phyloP scores from a whole-genome alignment of 768 basidiomycete species.

The Tubosaeta sp. region DNA sequence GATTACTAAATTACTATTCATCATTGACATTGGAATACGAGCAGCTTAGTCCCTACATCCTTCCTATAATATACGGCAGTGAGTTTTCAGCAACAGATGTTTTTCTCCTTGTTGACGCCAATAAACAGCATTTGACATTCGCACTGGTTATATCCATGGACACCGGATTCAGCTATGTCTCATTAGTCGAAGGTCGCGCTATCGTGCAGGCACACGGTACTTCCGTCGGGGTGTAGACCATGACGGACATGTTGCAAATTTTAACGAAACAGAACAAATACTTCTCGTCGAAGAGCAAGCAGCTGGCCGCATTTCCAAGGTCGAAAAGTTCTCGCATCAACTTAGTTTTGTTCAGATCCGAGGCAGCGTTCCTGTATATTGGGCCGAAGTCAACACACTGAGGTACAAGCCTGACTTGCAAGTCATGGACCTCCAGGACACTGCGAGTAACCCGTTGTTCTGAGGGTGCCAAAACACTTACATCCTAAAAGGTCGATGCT shows the following conservation, averaged over 20 bases:
- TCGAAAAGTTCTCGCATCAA: constrained; percentile 52
- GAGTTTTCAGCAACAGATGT: constrained; percentile 33
- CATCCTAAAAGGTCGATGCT: constrained; percentile 52
- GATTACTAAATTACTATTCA: neutral
- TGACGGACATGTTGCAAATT: constrained; percentile 90
- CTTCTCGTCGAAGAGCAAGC: constrained; percentile 66
- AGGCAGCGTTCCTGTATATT: constrained; percentile 91
- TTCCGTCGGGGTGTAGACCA: constrained; percentile 91
- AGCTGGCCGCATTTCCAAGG: constrained; percentile 35
- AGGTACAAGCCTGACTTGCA: constrained; percentile 96
- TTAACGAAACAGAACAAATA: constrained; percentile 97
- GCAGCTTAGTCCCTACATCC: constrained; percentile 83
- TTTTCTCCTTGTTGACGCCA: constrained; percentile 2
- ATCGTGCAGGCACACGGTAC: constrained; percentile 94
- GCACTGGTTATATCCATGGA: constrained; percentile 68
- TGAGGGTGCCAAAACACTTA: neutral
- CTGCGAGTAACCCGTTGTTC: constrained; percentile 47
- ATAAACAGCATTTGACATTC: constrained; percentile 76
- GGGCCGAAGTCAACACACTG: constrained; percentile 94
- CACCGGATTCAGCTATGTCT: constrained; percentile 79
- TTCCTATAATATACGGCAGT: constrained; percentile 96
- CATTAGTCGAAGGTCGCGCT: constrained; percentile 90
- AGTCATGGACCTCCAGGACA: constrained; percentile 88
- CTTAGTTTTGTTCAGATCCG: constrained; percentile 91
- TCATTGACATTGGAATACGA: constrained; percentile 10